These are phyloP conservation scores for Aristolochia contorta DNA, from an alignment of 164 flowering plant genomes.

Conservation along the genomic window DNA sequence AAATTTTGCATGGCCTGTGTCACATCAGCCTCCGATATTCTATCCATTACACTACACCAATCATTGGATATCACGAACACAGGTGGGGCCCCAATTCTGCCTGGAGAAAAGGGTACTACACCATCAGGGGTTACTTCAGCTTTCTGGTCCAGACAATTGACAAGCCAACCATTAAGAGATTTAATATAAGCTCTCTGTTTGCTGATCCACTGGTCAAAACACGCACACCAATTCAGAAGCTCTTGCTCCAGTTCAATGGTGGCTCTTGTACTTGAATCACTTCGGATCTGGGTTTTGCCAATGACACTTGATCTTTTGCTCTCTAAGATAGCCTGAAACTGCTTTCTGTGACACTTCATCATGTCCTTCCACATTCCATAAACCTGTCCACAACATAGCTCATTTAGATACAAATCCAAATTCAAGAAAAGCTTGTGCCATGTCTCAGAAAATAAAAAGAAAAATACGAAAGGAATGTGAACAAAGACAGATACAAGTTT, in stretches of 20 bases:
- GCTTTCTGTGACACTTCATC: conserved; percentile 84
- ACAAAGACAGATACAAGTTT: too few relatives aligned
- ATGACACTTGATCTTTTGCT: conserved; percentile 48
- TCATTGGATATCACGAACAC: conserved; percentile 77
- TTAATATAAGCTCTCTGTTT: conserved; percentile 61
- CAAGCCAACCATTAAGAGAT: conserved; percentile 76
- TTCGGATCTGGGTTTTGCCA: conserved; percentile 36
- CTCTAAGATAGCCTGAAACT: conserved; percentile 73
- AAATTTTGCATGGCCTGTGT: conserved; percentile 51
- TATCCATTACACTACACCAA: conserved; percentile 69
- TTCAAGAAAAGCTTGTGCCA: too few relatives aligned
- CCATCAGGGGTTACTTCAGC: conserved; percentile 86
- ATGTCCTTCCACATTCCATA: conserved; percentile 80
- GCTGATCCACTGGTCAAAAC: conserved; percentile 57
- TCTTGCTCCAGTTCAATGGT: conserved; percentile 65
- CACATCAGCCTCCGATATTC: conserved; percentile 51
- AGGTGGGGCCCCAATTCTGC: conserved; percentile 82
- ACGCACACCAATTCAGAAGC: conserved; percentile 60
- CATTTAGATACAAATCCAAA: too few relatives aligned
- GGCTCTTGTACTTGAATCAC: conserved; percentile 60
- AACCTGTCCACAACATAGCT: conserved; percentile 35
- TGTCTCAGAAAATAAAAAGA: too few relatives aligned
- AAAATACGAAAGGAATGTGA: too few relatives aligned
- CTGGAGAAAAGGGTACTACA: conserved; percentile 71
- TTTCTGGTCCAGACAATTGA: conserved; percentile 46